Conservation (phyloP, 345 rosid species). For the Rhodomyrtus tomentosa region DNA sequence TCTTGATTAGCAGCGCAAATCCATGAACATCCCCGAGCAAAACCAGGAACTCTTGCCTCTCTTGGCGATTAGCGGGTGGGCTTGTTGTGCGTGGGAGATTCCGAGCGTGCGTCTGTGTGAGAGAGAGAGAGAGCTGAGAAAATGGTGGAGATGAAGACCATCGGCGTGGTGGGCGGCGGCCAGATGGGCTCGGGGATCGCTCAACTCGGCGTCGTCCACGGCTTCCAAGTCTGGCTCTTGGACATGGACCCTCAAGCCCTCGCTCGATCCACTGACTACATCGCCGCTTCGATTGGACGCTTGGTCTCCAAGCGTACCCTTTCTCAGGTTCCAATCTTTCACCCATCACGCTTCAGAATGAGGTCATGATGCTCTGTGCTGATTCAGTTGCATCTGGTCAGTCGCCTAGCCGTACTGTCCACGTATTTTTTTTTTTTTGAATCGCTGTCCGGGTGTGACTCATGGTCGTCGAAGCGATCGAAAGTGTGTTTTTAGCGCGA, state of each 20-base stretch:
- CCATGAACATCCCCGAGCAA: not conserved
- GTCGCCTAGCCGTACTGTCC: not conserved
- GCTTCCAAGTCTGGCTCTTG: slow-evolving; percentile 50
- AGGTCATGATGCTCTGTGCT: not conserved
- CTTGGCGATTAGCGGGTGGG: not conserved
- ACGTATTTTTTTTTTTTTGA: not conserved
- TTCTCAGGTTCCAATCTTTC: slow-evolving; percentile 29
- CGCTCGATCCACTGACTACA: slow-evolving; percentile 38
- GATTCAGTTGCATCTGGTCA: not conserved
- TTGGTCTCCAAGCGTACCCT: slow-evolving; percentile 54
- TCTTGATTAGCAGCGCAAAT: not conserved
- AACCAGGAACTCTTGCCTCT: not conserved
- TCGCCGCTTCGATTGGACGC: slow-evolving; percentile 45
- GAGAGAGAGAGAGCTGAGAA: not conserved
- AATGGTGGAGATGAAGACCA: slow-evolving; percentile 31
- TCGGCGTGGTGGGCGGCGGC: slow-evolving; percentile 78
- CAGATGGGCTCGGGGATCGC: slow-evolving; percentile 99
- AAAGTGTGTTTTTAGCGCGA: not conserved
- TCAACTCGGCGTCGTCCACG: slow-evolving; percentile 62
- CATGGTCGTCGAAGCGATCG: not conserved
- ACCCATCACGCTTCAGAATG: not conserved
- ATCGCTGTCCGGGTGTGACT: not conserved
- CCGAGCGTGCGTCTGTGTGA: not conserved
- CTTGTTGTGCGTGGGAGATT: not conserved
- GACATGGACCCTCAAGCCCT: slow-evolving; percentile 63